Conservation (phyloP, 2,329 filamentous ascomycete genomes). For the Talaromyces sp. region DNA sequence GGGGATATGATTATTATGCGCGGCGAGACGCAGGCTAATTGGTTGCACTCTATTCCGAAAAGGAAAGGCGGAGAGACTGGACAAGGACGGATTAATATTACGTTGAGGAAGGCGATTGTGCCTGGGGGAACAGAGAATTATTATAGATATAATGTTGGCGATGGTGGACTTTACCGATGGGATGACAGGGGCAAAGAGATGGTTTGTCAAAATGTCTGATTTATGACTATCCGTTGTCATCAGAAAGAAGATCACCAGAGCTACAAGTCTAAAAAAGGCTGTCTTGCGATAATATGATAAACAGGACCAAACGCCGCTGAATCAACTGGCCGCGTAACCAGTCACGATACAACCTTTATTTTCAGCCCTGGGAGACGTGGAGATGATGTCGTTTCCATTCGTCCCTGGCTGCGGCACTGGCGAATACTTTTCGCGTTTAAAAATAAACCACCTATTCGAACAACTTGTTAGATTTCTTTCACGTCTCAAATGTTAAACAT, state of each 20-base stretch:
- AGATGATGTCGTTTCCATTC: not conserved
- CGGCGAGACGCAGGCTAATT: slow-evolving; percentile 67
- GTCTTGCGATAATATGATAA: not conserved
- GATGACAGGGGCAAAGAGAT: slow-evolving; percentile 29
- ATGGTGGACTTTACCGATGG: slow-evolving; percentile 65
- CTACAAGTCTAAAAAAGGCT: not conserved
- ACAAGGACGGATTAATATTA: slow-evolving; percentile 69
- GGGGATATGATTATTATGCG: slow-evolving; percentile 80
- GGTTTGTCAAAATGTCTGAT: not conserved
- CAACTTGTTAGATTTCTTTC: not conserved
- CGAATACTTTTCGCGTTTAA: not conserved
- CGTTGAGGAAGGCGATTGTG: slow-evolving; percentile 66
- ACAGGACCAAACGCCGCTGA: not conserved
- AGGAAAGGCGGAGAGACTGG: slow-evolving; percentile 60
- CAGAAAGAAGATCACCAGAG: not conserved
- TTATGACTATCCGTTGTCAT: not conserved
- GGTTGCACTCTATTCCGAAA: slow-evolving; percentile 76
- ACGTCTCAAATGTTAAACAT: not conserved
- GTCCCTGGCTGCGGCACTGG: not conserved
- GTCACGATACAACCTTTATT: not conserved
- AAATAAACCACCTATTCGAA: not conserved
- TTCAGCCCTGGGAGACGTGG: too few relatives aligned
- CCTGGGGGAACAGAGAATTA: slow-evolving; percentile 75
- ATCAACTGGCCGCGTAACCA: not conserved
- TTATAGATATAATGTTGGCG: slow-evolving; percentile 76